Percentiles rank a stretch among this genome's conserved stretches.
These are phyloP conservation scores for Sordariomycetes sp. DNA, from an alignment of 2,329 filamentous ascomycete species.

Conservation along the genomic window DNA sequence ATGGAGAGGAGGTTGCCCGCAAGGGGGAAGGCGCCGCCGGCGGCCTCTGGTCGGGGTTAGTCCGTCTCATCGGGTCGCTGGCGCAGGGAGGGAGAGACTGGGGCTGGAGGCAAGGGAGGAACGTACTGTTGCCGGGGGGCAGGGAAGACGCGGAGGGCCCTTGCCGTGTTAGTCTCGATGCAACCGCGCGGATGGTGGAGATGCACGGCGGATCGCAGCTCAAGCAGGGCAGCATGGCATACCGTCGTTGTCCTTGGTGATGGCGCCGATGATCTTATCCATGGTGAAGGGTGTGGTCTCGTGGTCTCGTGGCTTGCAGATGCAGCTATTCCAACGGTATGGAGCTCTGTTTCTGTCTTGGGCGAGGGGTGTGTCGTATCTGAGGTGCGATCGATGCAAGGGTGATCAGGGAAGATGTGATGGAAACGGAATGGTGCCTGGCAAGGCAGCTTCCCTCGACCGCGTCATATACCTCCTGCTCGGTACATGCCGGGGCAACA, in stretches of 20 bases:
- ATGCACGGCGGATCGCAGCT: not conserved
- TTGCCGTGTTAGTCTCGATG: not conserved
- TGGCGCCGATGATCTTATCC: slow-evolving; percentile 2
- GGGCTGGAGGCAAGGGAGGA: not conserved
- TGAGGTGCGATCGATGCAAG: too few relatives aligned
- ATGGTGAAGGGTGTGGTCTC: not conserved
- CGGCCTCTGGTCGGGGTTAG: not conserved
- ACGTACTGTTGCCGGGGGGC: not conserved
- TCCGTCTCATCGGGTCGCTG: not conserved
- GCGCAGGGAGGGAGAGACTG: not conserved
- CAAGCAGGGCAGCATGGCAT: not conserved
- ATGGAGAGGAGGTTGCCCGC: slow-evolving; percentile 7
- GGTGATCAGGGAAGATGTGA: too few relatives aligned
- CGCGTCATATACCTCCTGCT: too few relatives aligned
- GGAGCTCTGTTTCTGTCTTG: not conserved
- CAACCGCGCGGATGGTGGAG: too few relatives aligned
- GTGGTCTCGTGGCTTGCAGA: not conserved
- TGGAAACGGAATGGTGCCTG: too few relatives aligned
- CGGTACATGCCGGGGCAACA: too few relatives aligned
- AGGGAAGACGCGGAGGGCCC: slow-evolving; percentile 1
- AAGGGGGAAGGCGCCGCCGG: slow-evolving; percentile 6
- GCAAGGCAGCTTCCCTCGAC: too few relatives aligned
- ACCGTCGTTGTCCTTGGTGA: slow-evolving; percentile 1
- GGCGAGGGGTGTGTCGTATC: too few relatives aligned
- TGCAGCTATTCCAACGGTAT: not conserved